A percentile compares a stretch with the other conserved stretches of the same genome.
phyloP scores from a whole-genome alignment of 2,329 filamentous ascomycete species.

The Penicillium sp. region DNA sequence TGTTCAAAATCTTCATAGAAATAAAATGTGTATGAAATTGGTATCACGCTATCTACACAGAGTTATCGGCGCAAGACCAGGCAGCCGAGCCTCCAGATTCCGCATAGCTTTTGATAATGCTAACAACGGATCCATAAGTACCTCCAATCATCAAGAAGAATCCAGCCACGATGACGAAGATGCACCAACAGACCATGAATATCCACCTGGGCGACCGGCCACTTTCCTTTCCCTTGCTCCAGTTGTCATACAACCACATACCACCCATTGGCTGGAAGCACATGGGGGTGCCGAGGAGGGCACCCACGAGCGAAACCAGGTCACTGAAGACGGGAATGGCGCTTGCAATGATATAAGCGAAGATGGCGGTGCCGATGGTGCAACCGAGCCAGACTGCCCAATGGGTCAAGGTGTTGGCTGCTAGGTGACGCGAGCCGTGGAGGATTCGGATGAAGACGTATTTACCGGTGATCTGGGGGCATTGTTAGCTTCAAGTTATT shows the following conservation, averaged over 20 bases:
- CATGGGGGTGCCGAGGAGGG: conserved; percentile 22
- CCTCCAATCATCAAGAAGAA: conserved; percentile 48
- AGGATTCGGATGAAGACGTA: conserved; percentile 22
- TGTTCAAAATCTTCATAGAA: not conserved
- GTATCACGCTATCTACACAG: conserved; percentile 9
- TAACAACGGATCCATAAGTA: conserved; percentile 48
- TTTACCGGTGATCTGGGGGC: conserved; percentile 14
- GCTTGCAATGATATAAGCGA: conserved; percentile 25
- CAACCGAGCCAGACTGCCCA: conserved; percentile 22
- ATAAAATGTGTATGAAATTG: not conserved
- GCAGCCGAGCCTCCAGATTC: conserved; percentile 38
- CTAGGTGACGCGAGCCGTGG: conserved; percentile 17
- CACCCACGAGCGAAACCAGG: conserved; percentile 24
- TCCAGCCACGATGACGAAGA: conserved; percentile 40
- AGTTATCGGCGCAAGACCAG: conserved; percentile 50
- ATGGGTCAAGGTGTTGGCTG: conserved; percentile 19
- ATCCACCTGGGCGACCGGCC: conserved; percentile 18
- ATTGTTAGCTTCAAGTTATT: not conserved
- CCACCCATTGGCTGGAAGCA: conserved; percentile 36
- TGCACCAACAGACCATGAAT: conserved; percentile 21
- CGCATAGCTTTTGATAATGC: conserved; percentile 42
- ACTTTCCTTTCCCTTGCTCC: conserved; percentile 22
- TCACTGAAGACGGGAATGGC: conserved; percentile 24
- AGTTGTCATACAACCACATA: conserved; percentile 48
- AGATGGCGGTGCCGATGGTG: conserved; percentile 13